Evolutionary conservation across 345 rosid species (phyloP).

Genomic region (Clarkia xantiana): DNA sequence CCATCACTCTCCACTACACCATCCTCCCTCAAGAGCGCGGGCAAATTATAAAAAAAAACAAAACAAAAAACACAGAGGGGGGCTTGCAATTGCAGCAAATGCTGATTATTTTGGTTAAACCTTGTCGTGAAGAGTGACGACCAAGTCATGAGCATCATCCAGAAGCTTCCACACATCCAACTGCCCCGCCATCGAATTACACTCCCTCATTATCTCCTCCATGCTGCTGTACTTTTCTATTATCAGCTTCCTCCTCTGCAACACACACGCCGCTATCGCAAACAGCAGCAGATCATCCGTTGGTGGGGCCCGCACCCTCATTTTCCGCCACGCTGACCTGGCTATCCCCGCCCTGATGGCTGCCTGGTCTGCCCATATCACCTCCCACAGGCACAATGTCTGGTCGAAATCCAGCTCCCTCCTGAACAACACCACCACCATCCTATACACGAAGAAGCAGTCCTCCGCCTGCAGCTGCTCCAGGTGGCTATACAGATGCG

Average conservation of each 20-base stretch:
- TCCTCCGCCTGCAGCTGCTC: constrained; percentile 90
- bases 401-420: constrained; percentile 73
- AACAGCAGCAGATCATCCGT: constrained; percentile 79
- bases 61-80: too few species aligned
- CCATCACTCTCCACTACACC: too few species aligned
- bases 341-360: constrained; percentile 71
- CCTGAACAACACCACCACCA: constrained; percentile 88
- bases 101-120: constrained; percentile 15
- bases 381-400: constrained; percentile 92
- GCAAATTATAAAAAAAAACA: too few species aligned
- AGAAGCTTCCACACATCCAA: constrained; percentile 97
- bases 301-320: constrained; percentile 78
- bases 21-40: too few species aligned
- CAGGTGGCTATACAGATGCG: constrained; percentile 61
- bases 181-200: constrained; percentile 85
- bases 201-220: constrained; percentile 92
- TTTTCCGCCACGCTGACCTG: constrained; percentile 70
- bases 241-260: constrained; percentile 84
- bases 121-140: constrained; percentile 71
- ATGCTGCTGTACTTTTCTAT: constrained; percentile 81
- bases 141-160: constrained; percentile 88
- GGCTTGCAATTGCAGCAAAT: too few species aligned
- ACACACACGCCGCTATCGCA: constrained; percentile 86
- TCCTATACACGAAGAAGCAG: constrained; percentile 86
- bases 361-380: constrained; percentile 93